These are phyloP conservation scores for Paralagenidium karlingii DNA, from an alignment of 352 stramenopile species.

Conservation along the genomic window DNA sequence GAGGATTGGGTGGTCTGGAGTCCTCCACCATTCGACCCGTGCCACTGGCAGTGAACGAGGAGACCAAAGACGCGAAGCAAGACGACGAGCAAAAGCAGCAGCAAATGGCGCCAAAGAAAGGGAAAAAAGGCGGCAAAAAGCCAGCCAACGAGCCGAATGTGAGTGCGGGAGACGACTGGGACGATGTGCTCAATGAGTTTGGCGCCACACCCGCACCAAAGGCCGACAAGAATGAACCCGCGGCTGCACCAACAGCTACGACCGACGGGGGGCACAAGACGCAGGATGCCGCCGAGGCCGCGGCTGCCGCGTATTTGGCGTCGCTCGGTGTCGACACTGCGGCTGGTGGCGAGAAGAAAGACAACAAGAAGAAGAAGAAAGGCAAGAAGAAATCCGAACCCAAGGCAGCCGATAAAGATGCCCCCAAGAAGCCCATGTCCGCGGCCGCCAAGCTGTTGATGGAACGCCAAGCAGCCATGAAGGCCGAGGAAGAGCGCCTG, in stretches of 20 bases:
- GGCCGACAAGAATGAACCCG: conserved; percentile 3
- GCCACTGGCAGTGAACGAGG: no score
- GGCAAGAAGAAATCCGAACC: conserved; percentile 54
- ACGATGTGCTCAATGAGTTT: conserved; percentile 70
- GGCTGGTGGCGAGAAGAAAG: conserved; percentile 46
- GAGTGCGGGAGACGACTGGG: conserved; percentile 34
- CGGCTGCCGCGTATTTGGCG: conserved; percentile 60
- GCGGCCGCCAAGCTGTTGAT: conserved; percentile 53
- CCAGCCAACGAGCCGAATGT: conserved; percentile 8
- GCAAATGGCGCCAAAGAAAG: conserved; percentile 77
- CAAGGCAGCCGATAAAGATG: conserved; percentile 8
- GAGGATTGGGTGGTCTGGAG: no score
- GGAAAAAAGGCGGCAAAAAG: conserved; percentile 64
- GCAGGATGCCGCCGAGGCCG: conserved; percentile 11
- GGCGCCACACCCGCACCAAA: conserved; percentile 3
- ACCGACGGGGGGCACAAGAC: conserved; percentile 1
- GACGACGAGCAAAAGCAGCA: no score
- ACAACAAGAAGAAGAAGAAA: conserved; percentile 78
- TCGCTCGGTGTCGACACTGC: conserved; percentile 56
- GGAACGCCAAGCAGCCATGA: conserved; percentile 60
- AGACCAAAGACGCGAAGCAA: no score
- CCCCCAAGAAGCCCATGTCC: conserved; percentile 58
- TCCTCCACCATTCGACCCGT: no score
- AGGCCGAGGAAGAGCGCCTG: conserved; percentile 52
- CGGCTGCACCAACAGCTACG: conserved; percentile 5